Conservation (phyloP, 2,329 filamentous ascomycete genomes). For the Mollisia scopiformis region DNA sequence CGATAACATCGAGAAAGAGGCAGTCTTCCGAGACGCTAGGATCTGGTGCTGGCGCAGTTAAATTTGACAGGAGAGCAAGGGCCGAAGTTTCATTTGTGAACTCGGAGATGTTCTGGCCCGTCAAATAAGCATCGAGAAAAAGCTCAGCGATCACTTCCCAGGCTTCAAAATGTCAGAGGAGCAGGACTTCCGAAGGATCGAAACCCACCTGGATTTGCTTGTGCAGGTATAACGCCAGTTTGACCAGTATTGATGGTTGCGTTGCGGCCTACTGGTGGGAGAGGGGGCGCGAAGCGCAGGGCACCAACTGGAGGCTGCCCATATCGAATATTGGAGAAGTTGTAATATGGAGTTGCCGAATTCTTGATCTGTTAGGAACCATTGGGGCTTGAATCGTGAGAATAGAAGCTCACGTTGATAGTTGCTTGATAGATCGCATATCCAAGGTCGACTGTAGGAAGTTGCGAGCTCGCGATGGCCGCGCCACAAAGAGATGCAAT, state of each 20-base stretch:
- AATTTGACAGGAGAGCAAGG: conserved; percentile 7
- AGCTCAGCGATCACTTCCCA: not conserved
- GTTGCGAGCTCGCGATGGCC: not conserved
- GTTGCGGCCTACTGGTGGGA: conserved; percentile 34
- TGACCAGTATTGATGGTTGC: conserved; percentile 35
- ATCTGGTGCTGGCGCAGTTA: conserved; percentile 2
- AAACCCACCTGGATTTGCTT: conserved; percentile 24
- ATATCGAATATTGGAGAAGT: conserved; percentile 48
- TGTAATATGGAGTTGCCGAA: conserved; percentile 38
- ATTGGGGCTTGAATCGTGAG: conserved; percentile 38
- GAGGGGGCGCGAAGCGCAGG: conserved; percentile 47
- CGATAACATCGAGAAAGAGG: conserved; percentile 49
- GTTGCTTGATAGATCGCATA: conserved; percentile 36
- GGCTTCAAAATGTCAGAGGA: not conserved
- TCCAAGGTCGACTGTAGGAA: conserved; percentile 35
- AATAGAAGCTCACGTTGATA: conserved; percentile 28
- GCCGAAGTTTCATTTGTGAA: not conserved
- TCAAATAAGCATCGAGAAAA: not conserved
- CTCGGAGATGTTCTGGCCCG: conserved; percentile 21
- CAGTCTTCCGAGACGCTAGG: conserved; percentile 44
- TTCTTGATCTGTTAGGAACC: conserved; percentile 29
- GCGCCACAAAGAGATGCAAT: not conserved
- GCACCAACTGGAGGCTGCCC: conserved; percentile 46
- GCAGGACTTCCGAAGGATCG: conserved; percentile 20
- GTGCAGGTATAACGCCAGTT: conserved; percentile 25